Base-by-base conservation (phyloP, 2,329 filamentous ascomycete genomes). In the Arachnopeziza araneosa region DNA sequence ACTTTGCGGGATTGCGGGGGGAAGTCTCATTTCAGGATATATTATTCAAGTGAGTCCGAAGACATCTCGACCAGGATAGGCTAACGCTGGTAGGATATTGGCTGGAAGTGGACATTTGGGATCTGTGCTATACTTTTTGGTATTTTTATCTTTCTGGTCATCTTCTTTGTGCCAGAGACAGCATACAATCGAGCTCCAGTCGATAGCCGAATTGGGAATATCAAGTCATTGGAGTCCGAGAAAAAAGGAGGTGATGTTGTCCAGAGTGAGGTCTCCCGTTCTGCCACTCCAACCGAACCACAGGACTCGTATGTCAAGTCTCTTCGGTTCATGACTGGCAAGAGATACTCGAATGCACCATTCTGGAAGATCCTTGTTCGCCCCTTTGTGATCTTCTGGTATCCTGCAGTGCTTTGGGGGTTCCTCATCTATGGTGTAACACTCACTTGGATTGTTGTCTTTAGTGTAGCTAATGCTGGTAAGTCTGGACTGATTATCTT, bases 301-400 rank as follows among this genome's bases (percentile, higher is more conserved):
- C 60, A 63, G 21, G 76, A 75, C 61, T 74, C 73, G 0, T 74
- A 72, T 55, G 49, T 65, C 12, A 72, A 76, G 54, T 69, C 73
- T 24, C 64, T 76, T 7, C 66, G 68, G 4, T 66, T 78, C 24
- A 76, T 75, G 63, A 74, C 71, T n/a, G 75, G 75, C 52, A 73
- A 70, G 5, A 71, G 75, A 58, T 44, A 44, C 12, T 72, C 70
- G 1, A 61, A 74, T 26, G 75, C 75, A 50, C 72, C 71, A 50
- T 69, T 77, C 44, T 64, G 76, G 56, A 71, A 74, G 50, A 72
- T 75, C 10, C 59, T 70, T 22, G 70, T 74, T 59, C 75, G 79
- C 1, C 80, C 80, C 0, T 71, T 82, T 36, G 75, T 80, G 3
- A 73, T 82, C 54, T 77, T 81, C 65, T 75, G 77, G 55, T 83